Base-by-base conservation (phyloP, 1,284 basidiomycete genomes). In the Moesziomyces antarcticus region DNA sequence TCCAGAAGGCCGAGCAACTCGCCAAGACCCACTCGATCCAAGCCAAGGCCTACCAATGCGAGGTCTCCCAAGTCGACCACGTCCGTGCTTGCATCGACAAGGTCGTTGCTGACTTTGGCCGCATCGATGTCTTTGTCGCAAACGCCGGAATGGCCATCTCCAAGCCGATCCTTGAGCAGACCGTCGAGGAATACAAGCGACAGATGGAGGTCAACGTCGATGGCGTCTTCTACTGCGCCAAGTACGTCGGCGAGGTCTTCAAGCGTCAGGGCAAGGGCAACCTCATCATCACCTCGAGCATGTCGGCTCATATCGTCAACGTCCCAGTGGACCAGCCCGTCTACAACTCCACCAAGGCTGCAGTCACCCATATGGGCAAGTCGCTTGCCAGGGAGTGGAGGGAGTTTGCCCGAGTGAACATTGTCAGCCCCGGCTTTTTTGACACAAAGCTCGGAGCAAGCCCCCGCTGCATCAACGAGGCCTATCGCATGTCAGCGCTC, bases 371-470 rank as follows among this genome's bases (percentile, higher is more conserved):
- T 50, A 58, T 80, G 50, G 74, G 75, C 57, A 79, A 75, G 49
- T 67, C 58, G 13, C 68, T 80, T 14, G 78, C 78, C 0, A 56
- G 77, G 14, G 78, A 80, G 30, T 80, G 77, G 77, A 53, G 77
- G n/a, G 57, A 80, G 20, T 82, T 84, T 63, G 83, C 84, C 3
- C 75, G 84, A 2, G 78, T 81, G 68, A 85, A 85, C 77, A 79
- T 77, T 24, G 75, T 85, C 61, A 79, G 79, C 10, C 84, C 84
- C 3, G 83, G 83, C 5, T 82, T 80, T 75, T 75, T 82, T 53
- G 64, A 82, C 42, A 84, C 82, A 4, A 62, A 76, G 46, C 71
- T 83, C 57, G 82, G 81, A n/a, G 79, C 80, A 13, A 67, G 74
- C 7, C 62, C 62, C 13, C 50, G 50, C 9, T 55, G 52, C 52